Base-by-base conservation (phyloP, 768 basidiomycete genomes). In the Xanthoconium purpureum region DNA sequence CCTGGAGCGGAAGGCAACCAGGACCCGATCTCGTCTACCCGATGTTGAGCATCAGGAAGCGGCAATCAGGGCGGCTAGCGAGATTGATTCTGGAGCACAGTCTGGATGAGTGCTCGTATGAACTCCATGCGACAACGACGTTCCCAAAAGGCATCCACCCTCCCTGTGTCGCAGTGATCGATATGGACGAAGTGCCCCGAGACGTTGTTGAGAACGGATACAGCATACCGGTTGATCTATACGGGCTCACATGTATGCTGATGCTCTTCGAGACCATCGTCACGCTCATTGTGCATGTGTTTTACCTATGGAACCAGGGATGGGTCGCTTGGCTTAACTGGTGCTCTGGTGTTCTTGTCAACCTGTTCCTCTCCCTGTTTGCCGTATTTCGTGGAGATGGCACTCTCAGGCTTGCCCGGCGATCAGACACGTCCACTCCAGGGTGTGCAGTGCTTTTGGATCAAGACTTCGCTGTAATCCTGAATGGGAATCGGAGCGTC, bases 41-140 rank as follows among this genome's bases (percentile, higher is more conserved):
- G 10, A 52, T 53, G 50, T n/a, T 52, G 32, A 47, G 56, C 37
- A 40, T 49, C 42, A 48, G n/a, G 28, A 52, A 54, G 29, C 47
- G 35, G n/a, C 51, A 47, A 7, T 54, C 52, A 7, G 52, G 29
- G 5, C 57, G 36, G 28, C 52, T 58, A 15, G 53, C 52, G 0
- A 49, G 29, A 15, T 44, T 54, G 24, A 24, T 58, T 5, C 24
- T 58, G 14, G 42, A 50, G 9, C 47, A 58, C 13, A 7, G 12
- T 14, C 43, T 29, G 42, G 39, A 12, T n/a, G 4, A 8, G 11
- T 5, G n/a, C 0, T 14, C 24, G 9, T 39, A 42, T n/a, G 33
- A 47, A 11, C 32, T 28, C 48, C 9, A 11, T 2, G 15, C 40
- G 6, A 9, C 7, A 15, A 17, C 28, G 3, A 30, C 11, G 5